Base-by-base conservation (phyloP, 1,284 basidiomycete genomes). In the Cryptococcus neoformans region DNA sequence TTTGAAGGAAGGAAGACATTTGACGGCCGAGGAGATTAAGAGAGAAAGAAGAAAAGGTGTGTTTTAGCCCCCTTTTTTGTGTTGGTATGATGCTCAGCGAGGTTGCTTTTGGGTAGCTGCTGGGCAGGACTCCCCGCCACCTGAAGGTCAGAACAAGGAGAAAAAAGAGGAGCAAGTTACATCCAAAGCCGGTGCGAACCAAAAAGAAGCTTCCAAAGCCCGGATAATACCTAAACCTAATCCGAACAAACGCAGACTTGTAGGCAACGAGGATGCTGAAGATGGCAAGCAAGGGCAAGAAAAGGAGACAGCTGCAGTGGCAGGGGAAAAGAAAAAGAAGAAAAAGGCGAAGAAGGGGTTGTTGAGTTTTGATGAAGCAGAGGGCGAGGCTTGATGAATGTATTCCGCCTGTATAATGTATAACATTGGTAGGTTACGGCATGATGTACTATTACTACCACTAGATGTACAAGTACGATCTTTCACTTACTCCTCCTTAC, bases 1-100 rank as follows among this genome's bases (percentile, higher is more conserved):
- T 8, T 72, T 93, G 63, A 89, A 83, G 69, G 84, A 87, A 65
- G 90, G 90, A 35, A 91, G 89, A 68, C 91, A 93, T 77, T 78
- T 93, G 50, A 85, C 82, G 3, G 85, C 82, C 59, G 76, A 82
- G 51, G 88, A 93, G 67, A 89, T 82, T 2, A 87, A 89, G 80
- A 86, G 88, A 65, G 83, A 89, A 67, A 81, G 83, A 54, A 82
- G 88, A 51, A 84, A 83, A 81, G 88, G 90, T 90, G 68, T 49
- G 82, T 77, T n/a, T 21, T 21, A 21, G 21, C 21, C 21, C 21
- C 21, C 49, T 6, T 6, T 40, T 16, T 12, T 6, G 46, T 40
- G 16, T 9, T 21, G 21, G 8, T 36, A 45, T 38, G 17, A 7
- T 16, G 16, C 39, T 37, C 35, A 49, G 21, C 8, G 16, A n/a